Base-by-base conservation (phyloP, 371 early-diverging fungal species). In the Apophysomyces ossiformis region DNA sequence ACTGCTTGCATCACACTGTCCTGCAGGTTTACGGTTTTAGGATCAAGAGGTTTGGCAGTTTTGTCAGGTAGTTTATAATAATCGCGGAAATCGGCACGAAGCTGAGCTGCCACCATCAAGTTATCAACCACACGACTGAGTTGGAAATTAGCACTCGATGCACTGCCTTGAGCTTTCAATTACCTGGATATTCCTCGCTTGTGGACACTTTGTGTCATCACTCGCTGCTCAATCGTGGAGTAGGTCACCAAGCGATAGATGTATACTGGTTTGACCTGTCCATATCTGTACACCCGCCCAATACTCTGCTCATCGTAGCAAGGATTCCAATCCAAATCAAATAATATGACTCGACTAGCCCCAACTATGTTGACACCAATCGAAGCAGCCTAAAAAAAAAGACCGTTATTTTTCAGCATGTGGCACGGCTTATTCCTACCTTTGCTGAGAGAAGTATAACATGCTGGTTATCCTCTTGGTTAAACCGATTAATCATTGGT, bases 241-340 rank as follows among this genome's bases (percentile, higher is more conserved):
- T 78, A 66, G 6, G 85, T 83, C 21, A 80, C 69, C 16, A 87
- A 70, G n/a, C 86, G 75, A 37, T 84, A 74, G n/a, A 85, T 77
- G 64, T 68, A 74, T 0, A 87, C 87, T 7, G 78, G 78, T 37
- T 79, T 84, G 1, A 65, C 74, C 59, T 87, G 87, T 2, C 87
- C 88, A 61, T 83, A 79, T 35, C 88, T 83, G 61, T 86, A 88
- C 9, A 86, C 78, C 32, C 96, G 80, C 2, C 93, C 95, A 54
- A 96, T 88, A 8, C 93, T 94, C 75, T 97, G 97, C 45, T 96
- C 89, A 71, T 95, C 95, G 69, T 89, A 68, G n/a, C 74, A 88
- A n/a, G 99, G 99, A 72, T 98, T 98, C 96, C 97, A 99, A 47
- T 94, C 97, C 54, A 92, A 84, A 75, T 98, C 99, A 66, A 90